Base-by-base conservation (phyloP, 2,329 filamentous ascomycete genomes). In the Beauveria asiatica region DNA sequence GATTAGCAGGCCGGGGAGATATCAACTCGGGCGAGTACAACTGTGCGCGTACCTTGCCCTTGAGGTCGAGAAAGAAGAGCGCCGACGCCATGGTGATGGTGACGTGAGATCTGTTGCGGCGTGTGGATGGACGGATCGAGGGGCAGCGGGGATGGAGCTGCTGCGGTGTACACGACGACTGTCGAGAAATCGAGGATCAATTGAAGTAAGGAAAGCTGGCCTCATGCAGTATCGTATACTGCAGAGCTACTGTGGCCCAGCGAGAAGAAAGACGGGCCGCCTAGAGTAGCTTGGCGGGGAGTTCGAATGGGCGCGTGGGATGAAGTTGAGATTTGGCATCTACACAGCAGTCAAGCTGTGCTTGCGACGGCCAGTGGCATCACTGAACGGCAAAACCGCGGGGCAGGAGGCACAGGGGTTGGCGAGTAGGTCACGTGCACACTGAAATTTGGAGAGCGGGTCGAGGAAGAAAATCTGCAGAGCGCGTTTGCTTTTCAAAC, bases 51-150 rank as follows among this genome's bases (percentile, higher is more conserved):
- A 95, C 92, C 89, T 99, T 99, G 90, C 94, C 94, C 91, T 99
- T 99, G 67, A 99, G 83, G 76, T 99, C 94, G 70, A 99, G 88
- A 75, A 99, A 99, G 84, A 99, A 99, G 70, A 99, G 74, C 65
- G 94, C 94, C 63, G 94, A 99, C 68, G 94, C 94, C 94, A 99
- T 99, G 73, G 68, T 81, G 76, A 69, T 44, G 45, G 44, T 16
- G 16, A 30, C 42, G 57, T 39, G 19, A 19, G 9, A 21, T 50
- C 8, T 19, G 48, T 50, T 33, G 27, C 37, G 37, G 27, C 44
- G 54, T 49, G 30, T 30, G 56, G 33, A 37, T 39, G 48, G 21
- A 44, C 21, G 45, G 64, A 65, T 65, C 65, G 66, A 66, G 66
- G 67, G 67, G 66, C 67, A 66, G 66, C 56, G 61, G 63, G 62